Percentiles rank a stretch among this genome's conserved stretches.
These are phyloP conservation scores for Apiospora kogelbergensis DNA, from an alignment of 2,329 filamentous ascomycete species.

Conservation along the genomic window DNA sequence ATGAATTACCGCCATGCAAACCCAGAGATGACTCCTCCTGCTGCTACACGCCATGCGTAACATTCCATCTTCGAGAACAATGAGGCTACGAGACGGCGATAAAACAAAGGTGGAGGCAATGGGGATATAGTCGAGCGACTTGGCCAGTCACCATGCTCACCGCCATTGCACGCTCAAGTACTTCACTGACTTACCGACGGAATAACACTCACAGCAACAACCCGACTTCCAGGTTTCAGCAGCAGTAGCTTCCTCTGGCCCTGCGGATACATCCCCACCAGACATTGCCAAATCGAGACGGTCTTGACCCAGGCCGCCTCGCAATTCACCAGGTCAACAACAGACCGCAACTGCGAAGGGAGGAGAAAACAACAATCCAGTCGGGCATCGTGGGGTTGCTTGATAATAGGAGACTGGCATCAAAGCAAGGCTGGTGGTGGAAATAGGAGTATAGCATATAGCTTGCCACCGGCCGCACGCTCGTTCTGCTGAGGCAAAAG, in stretches of 20 bases:
- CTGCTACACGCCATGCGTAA: neutral
- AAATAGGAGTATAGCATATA: neutral
- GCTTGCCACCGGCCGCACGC: neutral
- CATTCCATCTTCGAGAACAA: neutral
- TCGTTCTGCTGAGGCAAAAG: neutral
- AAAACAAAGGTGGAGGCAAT: constrained; percentile 6
- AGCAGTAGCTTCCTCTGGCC: neutral
- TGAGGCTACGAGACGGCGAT: constrained; percentile 1
- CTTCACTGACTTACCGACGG: neutral
- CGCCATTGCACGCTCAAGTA: neutral
- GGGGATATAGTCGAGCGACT: constrained; percentile 5
- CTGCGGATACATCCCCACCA: neutral
- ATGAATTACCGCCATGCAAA: neutral
- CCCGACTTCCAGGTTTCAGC: constrained; percentile 1
- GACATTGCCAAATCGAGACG: neutral
- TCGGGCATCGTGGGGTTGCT: neutral
- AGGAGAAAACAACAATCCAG: neutral
- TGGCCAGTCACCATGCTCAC: neutral
- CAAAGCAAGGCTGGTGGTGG: neutral
- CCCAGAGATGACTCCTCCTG: neutral
- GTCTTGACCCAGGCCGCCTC: neutral
- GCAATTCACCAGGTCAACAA: constrained; percentile 4
- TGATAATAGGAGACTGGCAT: neutral
- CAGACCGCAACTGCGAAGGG: neutral
- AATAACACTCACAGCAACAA: neutral